Evolutionary conservation across 331 rosid species (phyloP), one percentile per base, ranked within the genome.

Genomic region (Phaseolus coccineus): DNA sequence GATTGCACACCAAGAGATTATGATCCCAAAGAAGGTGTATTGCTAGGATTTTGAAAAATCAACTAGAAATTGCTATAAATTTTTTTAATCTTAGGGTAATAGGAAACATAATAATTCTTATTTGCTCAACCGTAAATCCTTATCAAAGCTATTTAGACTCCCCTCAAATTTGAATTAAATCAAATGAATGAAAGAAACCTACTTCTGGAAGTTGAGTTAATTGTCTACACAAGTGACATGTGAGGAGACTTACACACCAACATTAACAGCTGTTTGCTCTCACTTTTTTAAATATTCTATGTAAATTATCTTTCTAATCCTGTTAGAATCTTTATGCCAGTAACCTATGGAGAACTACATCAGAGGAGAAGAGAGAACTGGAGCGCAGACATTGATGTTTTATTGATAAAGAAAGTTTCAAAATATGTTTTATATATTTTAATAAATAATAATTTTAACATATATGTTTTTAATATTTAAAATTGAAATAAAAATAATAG

Each of bases 311-410:
- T 57, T 24, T 40, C 24, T 57, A 56, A 62, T 44, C 48, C 24
- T 62, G 67, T 79, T 84, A 69, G 63, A 71, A 27, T 78, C 46
- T 79, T 5, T 81, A 35, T 81, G 74, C 71, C 81, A 95, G 99
- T 81, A 95, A 93, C 84, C 73, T 91, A 28, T 95, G 99, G 99
- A 91, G 99, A 88, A 89, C 93, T 37, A 93, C 96, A 69, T 91
- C 98, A 64, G 99, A 95, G 85, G 99, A 95, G 85, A 95, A 93
- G 88, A 95, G 99, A 87, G 97, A 93, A 87, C 77, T 95, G 89
- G 99, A 95, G 87, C 97, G 97, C 83, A 19, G 22, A 19, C 22
- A 19, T 19, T 0, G 22, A 19, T 19, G 22, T 19, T 19, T 19
- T 19, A 19, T 19, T 19, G 22, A 19, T 19, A 19, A 19, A 19